Evolutionary conservation across 768 basidiomycete species (phyloP), one percentile per base, ranked within the genome.

Genomic region (Termitomyces sp.): DNA sequence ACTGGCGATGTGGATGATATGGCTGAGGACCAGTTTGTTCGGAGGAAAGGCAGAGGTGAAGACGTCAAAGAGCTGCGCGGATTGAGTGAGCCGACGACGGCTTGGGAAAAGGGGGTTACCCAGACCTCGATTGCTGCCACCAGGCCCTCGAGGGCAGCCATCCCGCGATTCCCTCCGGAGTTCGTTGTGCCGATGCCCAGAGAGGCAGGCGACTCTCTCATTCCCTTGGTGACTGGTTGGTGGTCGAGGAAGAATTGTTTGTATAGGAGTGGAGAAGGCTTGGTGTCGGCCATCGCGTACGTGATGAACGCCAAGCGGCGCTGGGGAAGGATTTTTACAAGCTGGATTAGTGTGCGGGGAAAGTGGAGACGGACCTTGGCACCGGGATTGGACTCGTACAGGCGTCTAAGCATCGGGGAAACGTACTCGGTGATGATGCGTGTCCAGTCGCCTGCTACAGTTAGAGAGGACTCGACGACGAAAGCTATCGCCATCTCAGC

Each of bases 121-220:
- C 72, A 53, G 52, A 88, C 88, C 76, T 90, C 88, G 23, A 89
- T 68, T 32, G 82, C 84, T 17, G 87, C 84, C 14, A 86, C 83
- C 12, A 88, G 67, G 8, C 84, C 89, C 56, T 91, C 89, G 7
- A 91, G 70, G 4, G 84, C 83, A 27, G 86, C 84, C 79, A 88
- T 78, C 1, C 87, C 87, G 55, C 64, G 67, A 28, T 67, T 67
- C 1, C 76, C 76, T 6, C 79, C 79, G 8, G 76, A 76, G 44
- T 73, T 75, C 1, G 81, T 81, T 56, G 75, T 70, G 3, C 87
- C 87, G 17, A 89, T 73, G 2, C 85, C 86, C 6, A 86, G 68
- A 32, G 74, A 77, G 11, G 64, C 60, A 5, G 67, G 66, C 3
- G 79, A 75, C 0, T 82, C 76, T 14, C 71, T 72, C 57, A 87